These are phyloP conservation scores for Gamsiella multidivaricata DNA, from an alignment of 192 early-diverging fungal species.

Conservation along the genomic window DNA sequence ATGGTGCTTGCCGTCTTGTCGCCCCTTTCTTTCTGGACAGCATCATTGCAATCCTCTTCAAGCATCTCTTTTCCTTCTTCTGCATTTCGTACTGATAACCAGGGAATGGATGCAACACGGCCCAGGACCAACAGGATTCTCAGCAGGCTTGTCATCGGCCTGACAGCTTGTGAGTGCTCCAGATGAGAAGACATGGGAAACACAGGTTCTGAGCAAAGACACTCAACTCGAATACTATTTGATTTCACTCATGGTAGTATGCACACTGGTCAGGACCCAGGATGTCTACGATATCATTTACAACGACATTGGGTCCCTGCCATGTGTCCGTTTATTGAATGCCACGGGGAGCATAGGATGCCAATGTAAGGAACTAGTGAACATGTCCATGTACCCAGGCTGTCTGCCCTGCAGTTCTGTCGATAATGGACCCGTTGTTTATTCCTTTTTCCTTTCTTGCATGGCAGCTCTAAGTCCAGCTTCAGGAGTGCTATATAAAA, in stretches of 20 bases:
- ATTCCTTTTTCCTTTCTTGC: neutral
- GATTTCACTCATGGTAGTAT: conserved; percentile 15
- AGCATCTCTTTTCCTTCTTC: neutral
- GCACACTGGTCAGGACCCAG: conserved; percentile 16
- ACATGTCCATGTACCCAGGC: neutral
- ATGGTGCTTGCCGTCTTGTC: neutral
- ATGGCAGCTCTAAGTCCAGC: conserved; percentile 47
- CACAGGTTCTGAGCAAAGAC: too few species aligned
- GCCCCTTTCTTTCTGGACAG: neutral
- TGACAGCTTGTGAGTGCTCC: conserved; percentile 20
- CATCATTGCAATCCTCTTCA: too few species aligned
- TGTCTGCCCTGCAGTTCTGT: too few species aligned
- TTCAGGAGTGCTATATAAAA: conserved; percentile 68
- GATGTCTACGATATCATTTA: conserved; percentile 53
- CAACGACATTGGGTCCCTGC: conserved; percentile 57
- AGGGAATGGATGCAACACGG: conserved; percentile 6
- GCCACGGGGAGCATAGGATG: conserved; percentile 69
- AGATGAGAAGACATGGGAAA: too few species aligned
- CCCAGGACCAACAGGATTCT: conserved; percentile 15
- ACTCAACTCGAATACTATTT: too few species aligned
- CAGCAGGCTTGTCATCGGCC: conserved; percentile 24
- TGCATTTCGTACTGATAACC: too few species aligned
- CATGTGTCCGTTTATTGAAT: conserved; percentile 69
- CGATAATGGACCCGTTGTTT: neutral
- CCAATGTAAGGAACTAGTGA: conserved; percentile 55